phyloP scores from a whole-genome alignment of 306 rosid genomes.

The Quercus robur region DNA sequence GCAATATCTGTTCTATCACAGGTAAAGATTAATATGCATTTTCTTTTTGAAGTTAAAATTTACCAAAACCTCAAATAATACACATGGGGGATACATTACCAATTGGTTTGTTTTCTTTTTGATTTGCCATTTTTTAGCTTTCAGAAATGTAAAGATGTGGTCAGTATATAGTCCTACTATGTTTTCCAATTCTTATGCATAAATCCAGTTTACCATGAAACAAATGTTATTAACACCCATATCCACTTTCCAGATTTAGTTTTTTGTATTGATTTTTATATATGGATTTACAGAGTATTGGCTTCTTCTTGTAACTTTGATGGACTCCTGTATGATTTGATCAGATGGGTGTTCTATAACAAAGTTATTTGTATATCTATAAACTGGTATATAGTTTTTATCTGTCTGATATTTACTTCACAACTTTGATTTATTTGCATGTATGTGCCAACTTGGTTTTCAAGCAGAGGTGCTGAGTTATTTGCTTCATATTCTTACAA shows the following conservation, averaged over 20 bases:
- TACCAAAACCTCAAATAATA: not conserved
- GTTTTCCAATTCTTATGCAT: not conserved
- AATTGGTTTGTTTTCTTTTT: not conserved
- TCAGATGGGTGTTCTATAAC: not conserved
- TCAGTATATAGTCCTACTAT: not conserved
- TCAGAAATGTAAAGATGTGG: not conserved
- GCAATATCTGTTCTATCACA: constrained; percentile 70
- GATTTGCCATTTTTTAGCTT: not conserved
- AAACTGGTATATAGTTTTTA: not conserved
- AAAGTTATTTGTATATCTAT: not conserved
- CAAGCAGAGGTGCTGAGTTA: not conserved
- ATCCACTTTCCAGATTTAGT: constrained; percentile 3
- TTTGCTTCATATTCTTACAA: constrained; percentile 29
- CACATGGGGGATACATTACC: not conserved
- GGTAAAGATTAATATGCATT: constrained; percentile 44
- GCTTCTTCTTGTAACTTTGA: not conserved
- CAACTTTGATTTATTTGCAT: not conserved
- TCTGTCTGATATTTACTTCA: not conserved
- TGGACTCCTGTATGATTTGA: not conserved
- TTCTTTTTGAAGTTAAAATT: not conserved
- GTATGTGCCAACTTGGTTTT: not conserved
- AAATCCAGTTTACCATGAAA: not conserved
- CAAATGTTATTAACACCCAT: not conserved
- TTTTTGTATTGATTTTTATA: not conserved
- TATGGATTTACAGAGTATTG: not conserved